Percentiles rank a stretch among this genome's conserved stretches.
Evolutionary conservation across 768 basidiomycete species (phyloP).

Genomic region (Cystobasidium tubakii): DNA sequence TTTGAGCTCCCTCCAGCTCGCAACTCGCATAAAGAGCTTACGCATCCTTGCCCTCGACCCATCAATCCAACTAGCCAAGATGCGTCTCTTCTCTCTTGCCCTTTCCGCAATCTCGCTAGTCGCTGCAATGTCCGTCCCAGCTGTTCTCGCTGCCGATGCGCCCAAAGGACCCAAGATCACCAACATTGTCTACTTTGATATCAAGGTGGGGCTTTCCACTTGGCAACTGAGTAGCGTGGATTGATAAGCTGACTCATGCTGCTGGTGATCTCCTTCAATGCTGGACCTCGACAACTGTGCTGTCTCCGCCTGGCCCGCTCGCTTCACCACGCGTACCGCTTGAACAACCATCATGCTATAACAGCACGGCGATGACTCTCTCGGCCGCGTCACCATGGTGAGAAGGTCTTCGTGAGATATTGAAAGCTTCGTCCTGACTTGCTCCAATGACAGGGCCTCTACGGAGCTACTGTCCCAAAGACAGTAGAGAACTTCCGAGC

Average conservation of each 20-base stretch:
- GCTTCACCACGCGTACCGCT: background rate
- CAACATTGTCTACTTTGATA: conserved; percentile 32
- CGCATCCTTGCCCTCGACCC: background rate
- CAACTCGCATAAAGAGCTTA: background rate
- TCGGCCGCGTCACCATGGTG: conserved; percentile 27
- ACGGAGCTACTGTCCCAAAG: conserved; percentile 92
- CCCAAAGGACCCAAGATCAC: conserved; percentile 28
- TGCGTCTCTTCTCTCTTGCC: conserved; percentile 22
- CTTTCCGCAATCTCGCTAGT: conserved; percentile 15
- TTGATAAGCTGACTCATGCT: background rate
- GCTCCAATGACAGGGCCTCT: conserved; percentile 58
- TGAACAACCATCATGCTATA: background rate
- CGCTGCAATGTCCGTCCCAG: background rate
- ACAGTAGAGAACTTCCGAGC: conserved; percentile 97
- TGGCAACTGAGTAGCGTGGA: too few relatives aligned
- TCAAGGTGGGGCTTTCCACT: conserved; percentile 5
- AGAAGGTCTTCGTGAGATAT: too few relatives aligned
- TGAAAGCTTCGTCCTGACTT: too few relatives aligned
- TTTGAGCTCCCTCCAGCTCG: background rate
- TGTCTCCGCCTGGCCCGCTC: background rate
- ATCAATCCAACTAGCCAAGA: background rate
- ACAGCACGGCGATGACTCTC: conserved; percentile 19
- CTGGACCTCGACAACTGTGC: too few relatives aligned
- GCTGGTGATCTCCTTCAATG: background rate
- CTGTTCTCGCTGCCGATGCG: conserved; percentile 17